Base-by-base conservation (phyloP, 2,329 filamentous ascomycete genomes). In the Blastomyces gilchristii region DNA sequence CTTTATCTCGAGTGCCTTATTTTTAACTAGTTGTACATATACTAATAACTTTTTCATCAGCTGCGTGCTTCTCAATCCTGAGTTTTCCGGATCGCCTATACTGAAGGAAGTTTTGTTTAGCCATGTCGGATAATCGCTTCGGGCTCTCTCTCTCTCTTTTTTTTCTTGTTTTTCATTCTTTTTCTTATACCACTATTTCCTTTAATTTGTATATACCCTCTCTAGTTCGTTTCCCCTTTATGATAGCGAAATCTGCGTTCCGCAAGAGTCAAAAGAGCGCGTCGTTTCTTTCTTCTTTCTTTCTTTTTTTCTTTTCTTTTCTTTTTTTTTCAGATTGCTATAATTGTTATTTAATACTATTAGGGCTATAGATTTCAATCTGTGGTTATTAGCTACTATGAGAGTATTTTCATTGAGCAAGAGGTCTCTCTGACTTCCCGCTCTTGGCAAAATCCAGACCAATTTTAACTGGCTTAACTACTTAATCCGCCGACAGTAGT, bases 51-150 rank as follows among this genome's bases (percentile, higher is more conserved):
- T 62, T 67, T 64, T 54, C 41, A 41, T 9, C 71, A 96, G 91
- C 73, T 97, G 92, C 77, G 87, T 97, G 65, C 78, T 97, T 67
- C 78, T 97, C 39, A 97, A 97, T 74, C 93, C 93, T 0, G 91
- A 97, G 74, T 97, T 97, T 72, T 90, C 91, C 43, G 89, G 89
- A 12, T 94, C 90, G n/a, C 90, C 91, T 0, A 85, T 96, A 1
- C 81, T 96, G 53, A 96, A 94, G 73, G 91, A 96, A 63, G 97
- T 97, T 72, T 81, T 97, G 60, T 94, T 96, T 73, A 61, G 58
- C 14, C 65, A 66, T 58, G 63, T 52, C 12, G 47, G 58, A 39
- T 66, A 56, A 63, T 57, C 53, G 3, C 9, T 54, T 31, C 52
- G 1, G 12, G 11, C 18, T 25, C 14, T 37, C 25, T 58, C 16